These are phyloP conservation scores for Tricholoma hemisulphureum DNA, from an alignment of 768 basidiomycete species.

Conservation along the genomic window DNA sequence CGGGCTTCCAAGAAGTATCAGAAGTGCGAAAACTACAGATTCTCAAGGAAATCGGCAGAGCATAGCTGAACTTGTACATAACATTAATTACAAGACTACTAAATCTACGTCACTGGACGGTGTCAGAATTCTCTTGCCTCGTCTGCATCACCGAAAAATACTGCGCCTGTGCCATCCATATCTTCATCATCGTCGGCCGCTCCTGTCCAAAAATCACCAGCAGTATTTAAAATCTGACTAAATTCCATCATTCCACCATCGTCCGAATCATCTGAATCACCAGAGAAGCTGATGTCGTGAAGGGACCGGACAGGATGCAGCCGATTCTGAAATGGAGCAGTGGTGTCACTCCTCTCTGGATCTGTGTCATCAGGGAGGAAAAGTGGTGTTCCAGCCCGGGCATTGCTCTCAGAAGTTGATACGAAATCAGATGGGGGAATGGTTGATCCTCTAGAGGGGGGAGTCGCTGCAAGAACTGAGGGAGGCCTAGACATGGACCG, in stretches of 20 bases:
- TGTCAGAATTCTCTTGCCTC: constrained; percentile 63
- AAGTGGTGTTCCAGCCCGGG: constrained; percentile 57
- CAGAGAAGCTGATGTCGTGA: constrained; percentile 20
- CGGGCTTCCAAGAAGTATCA: constrained; percentile 73
- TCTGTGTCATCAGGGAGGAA: constrained; percentile 65
- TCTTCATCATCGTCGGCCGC: constrained; percentile 75
- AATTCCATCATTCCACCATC: constrained; percentile 68
- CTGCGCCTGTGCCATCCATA: constrained; percentile 64
- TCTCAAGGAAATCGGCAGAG: constrained; percentile 74
- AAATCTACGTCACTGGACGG: constrained; percentile 15
- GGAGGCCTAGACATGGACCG: constrained; percentile 34
- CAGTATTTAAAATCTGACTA: constrained; percentile 66
- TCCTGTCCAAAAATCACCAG: constrained; percentile 55
- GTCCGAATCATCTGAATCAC: constrained; percentile 34
- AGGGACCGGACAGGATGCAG: constrained; percentile 27
- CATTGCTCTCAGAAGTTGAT: constrained; percentile 14
- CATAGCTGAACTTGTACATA: constrained; percentile 35
- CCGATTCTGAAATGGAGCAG: constrained; percentile 32
- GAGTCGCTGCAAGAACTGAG: constrained; percentile 8
- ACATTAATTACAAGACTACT: constrained; percentile 4
- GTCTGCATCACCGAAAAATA: constrained; percentile 82
- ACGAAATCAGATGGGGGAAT: constrained; percentile 33
- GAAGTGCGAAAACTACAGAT: constrained; percentile 67
- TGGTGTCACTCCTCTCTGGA: constrained; percentile 38
- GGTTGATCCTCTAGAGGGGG: constrained; percentile 26